Base-by-base conservation (phyloP, 2,329 filamentous ascomycete species). In the Neophaeococcomyces mojaviensis region DNA sequence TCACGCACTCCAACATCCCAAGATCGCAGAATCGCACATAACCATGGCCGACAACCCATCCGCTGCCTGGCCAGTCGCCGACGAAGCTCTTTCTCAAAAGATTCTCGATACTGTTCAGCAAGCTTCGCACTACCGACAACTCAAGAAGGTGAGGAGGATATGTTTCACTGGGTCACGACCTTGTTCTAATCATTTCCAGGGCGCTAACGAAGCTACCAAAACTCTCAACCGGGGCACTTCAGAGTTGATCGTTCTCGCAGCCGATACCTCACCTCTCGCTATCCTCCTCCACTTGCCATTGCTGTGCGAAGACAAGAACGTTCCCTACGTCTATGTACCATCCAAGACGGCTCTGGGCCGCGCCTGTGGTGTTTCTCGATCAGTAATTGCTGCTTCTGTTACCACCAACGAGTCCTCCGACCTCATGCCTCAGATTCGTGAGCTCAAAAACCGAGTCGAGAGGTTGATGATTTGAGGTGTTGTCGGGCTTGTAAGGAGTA, bases 391-490 rank as follows among this genome's bases (percentile, higher is more conserved):
- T 33, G 82, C 81, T 52, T 82, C 77, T 61, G 94, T 97, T 69
- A 96, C 88, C 57, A 88, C 84, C 68, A 94, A 94, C 77, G 88
- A 94, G 71, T 84, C 84, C 32, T 86, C 80, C 61, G 89, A 96
- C 68, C 76, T 97, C 50, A 86, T 83, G 68, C 78, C 79, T 61
- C 88, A 94, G 76, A 96, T 97, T 68, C 79, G 85, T 59, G 77
- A 82, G 55, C 76, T 96, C 62, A 94, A 90, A 76, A 86, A 94
- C 70, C 94, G 95, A 81, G 86, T 97, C 46, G 90, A 97, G 78
- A 80, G 89, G 60, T 78, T 96, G 58, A 88, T 90, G 74, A 95
- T 96, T 72, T 96, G 39, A 49, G 13, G 10, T 13, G 44, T 26
- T 6, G 5, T 28, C 5, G 24, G 24, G 24, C 5, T 28, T 28